These are phyloP conservation scores for Serendipita sp. DNA, from an alignment of 768 basidiomycete species.

Conservation along the genomic window DNA sequence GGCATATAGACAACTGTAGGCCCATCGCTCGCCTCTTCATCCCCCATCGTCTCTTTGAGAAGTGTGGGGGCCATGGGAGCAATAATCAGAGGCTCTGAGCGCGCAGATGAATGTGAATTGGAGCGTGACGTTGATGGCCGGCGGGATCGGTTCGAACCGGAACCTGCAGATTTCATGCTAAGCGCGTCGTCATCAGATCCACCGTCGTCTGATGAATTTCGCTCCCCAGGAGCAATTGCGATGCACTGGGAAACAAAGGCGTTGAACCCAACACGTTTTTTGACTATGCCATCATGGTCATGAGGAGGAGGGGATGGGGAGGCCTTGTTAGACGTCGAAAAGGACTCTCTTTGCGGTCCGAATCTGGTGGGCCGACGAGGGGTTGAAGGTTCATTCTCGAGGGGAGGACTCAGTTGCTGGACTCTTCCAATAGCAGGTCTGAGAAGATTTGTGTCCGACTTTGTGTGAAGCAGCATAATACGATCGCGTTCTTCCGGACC, in stretches of 20 bases:
- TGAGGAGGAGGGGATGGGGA: conserved; percentile 6
- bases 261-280: conserved; percentile 92
- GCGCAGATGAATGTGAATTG: conserved; percentile 7
- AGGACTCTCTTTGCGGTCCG: conserved; percentile 12
- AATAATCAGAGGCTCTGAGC: conserved; percentile 43
- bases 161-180: conserved; percentile 25
- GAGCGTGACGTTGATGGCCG: conserved; percentile 11
- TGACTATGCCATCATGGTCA: conserved; percentile 18
- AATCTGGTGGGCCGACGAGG: conserved; percentile 10
- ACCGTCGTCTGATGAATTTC: conserved; percentile 20
- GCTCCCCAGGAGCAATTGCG: conserved; percentile 61
- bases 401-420: conserved; percentile 16
- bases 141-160: conserved; percentile 14
- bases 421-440: conserved; percentile 24
- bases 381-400: conserved; percentile 11
- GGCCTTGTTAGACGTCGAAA: conserved; percentile 16
- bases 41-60: conserved; percentile 33
- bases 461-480: conserved; percentile 47
- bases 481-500: not conserved
- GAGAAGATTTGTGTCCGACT: conserved; percentile 73
- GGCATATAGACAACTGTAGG: not conserved
- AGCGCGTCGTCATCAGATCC: conserved; percentile 40
- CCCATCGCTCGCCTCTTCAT: not conserved
- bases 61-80: conserved; percentile 65
- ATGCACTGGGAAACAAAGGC: conserved; percentile 96